Percentiles rank a stretch among this genome's conserved stretches.
phyloP scores from a whole-genome alignment of 352 stramenopile genomes.

The Pythium vanterpoolii region DNA sequence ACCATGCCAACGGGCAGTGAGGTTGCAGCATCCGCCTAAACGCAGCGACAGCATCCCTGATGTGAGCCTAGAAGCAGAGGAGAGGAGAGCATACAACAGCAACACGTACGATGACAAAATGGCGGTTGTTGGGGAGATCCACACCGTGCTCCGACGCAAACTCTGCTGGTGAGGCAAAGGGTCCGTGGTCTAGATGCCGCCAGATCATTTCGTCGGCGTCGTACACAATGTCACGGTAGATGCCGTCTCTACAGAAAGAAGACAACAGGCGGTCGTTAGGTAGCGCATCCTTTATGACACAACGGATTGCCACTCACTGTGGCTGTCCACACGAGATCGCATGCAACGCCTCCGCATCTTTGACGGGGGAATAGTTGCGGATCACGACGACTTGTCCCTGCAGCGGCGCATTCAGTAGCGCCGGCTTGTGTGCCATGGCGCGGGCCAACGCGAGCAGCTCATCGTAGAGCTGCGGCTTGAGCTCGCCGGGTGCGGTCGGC shows the following conservation, averaged over 20 bases:
- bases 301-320: constrained; percentile 16
- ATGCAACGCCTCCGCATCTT: constrained; percentile 37
- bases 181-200: constrained; percentile 61
- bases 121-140: constrained; percentile 34
- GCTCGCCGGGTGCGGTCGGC: constrained; percentile 47
- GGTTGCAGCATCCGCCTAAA: constrained; percentile 43
- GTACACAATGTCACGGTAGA: constrained; percentile 59
- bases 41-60: constrained; percentile 1
- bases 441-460: constrained; percentile 64
- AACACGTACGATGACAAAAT: constrained; percentile 53
- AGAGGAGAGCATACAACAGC: neutral
- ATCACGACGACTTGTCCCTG: constrained; percentile 40
- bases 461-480: constrained; percentile 87
- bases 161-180: constrained; percentile 36
- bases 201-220: constrained; percentile 81
- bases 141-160: constrained; percentile 40
- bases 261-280: neutral
- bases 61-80: no score
- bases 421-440: constrained; percentile 33
- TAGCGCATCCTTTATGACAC: neutral
- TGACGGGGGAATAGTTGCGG: constrained; percentile 32
- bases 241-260: constrained; percentile 28
- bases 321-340: constrained; percentile 47
- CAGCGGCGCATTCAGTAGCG: constrained; percentile 31
- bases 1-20: constrained; percentile 73